These are phyloP conservation scores for Stagonosporopsis cucurbitacearum DNA, from an alignment of 2,329 filamentous ascomycete genomes.

Conservation along the genomic window DNA sequence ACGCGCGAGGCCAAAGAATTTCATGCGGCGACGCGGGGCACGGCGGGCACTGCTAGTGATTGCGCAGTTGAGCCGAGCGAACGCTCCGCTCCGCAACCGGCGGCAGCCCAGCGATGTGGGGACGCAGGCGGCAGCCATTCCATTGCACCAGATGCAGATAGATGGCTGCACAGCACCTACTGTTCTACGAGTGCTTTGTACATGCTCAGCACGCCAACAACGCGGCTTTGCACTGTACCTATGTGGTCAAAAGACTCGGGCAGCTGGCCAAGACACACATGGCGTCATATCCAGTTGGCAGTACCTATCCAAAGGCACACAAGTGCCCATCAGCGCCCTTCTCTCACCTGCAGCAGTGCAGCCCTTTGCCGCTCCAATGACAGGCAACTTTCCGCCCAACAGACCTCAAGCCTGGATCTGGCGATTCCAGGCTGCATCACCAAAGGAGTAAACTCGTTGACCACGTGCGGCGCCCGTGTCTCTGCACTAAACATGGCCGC, in stretches of 20 bases:
- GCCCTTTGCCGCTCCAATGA: slow-evolving; percentile 8
- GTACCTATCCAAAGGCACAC: no score
- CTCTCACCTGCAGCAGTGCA: slow-evolving; percentile 13
- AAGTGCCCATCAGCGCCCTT: slow-evolving; percentile 13
- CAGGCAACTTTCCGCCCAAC: neutral
- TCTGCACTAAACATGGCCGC: neutral
- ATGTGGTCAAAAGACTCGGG: no score
- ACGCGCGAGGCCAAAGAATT: slow-evolving; percentile 1
- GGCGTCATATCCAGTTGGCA: no score
- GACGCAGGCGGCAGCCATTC: no score
- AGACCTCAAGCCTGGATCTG: neutral
- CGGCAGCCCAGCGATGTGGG: neutral
- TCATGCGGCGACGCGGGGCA: neutral
- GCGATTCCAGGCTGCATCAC: neutral
- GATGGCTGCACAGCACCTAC: no score
- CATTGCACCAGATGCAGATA: no score
- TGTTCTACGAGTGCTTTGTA: no score
- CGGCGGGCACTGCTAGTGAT: no score
- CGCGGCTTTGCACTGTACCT: no score
- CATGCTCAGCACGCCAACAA: no score
- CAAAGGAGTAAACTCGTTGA: neutral
- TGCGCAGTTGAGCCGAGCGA: no score
- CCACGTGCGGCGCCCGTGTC: neutral
- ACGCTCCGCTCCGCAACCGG: neutral
- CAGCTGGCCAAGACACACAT: neutral